Percentiles rank a stretch among this genome's conserved stretches.
These are phyloP conservation scores for Exophiala bonariae DNA, from an alignment of 2,329 filamentous ascomycete species.

Conservation along the genomic window DNA sequence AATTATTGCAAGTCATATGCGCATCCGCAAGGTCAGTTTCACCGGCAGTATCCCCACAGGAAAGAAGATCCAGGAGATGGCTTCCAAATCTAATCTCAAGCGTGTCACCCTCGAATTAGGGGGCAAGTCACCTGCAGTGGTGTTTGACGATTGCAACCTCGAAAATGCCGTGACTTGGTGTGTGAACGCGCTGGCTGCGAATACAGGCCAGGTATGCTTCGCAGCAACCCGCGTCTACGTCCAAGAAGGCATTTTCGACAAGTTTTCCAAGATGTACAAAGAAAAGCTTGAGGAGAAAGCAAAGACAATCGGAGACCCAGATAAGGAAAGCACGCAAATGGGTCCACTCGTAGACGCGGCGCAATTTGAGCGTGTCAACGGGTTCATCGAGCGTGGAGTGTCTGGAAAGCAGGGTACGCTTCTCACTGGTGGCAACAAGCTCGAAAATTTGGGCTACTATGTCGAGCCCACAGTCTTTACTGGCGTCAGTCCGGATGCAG, in stretches of 20 bases:
- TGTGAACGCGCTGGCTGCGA: constrained; percentile 31
- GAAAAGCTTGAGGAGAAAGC: constrained; percentile 56
- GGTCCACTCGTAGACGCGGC: constrained; percentile 71
- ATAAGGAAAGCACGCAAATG: constrained; percentile 68
- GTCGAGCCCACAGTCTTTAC: constrained; percentile 61
- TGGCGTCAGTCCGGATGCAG: constrained; percentile 45
- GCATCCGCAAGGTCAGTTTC: constrained; percentile 36
- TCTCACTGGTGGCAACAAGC: constrained; percentile 60
- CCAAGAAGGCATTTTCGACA: constrained; percentile 33
- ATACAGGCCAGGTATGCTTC: constrained; percentile 36
- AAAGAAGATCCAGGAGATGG: constrained; percentile 31
- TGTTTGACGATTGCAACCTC: constrained; percentile 37
- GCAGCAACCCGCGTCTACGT: constrained; percentile 36
- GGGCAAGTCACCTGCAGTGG: constrained; percentile 33
- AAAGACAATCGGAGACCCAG: constrained; percentile 70
- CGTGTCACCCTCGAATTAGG: constrained; percentile 37
- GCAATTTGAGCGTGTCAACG: constrained; percentile 70
- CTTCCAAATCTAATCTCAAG: constrained; percentile 35
- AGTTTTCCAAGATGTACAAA: constrained; percentile 36
- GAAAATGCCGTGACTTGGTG: constrained; percentile 35
- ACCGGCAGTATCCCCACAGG: constrained; percentile 35
- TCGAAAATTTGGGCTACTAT: constrained; percentile 53
- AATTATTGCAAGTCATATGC: constrained; percentile 32
- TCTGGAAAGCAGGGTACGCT: constrained; percentile 67
- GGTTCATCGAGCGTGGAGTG: constrained; percentile 67